Percentiles rank a stretch among this genome's conserved stretches.
Evolutionary conservation across 257 asterid species (phyloP).

Genomic region (Leptodermis oblonga): DNA sequence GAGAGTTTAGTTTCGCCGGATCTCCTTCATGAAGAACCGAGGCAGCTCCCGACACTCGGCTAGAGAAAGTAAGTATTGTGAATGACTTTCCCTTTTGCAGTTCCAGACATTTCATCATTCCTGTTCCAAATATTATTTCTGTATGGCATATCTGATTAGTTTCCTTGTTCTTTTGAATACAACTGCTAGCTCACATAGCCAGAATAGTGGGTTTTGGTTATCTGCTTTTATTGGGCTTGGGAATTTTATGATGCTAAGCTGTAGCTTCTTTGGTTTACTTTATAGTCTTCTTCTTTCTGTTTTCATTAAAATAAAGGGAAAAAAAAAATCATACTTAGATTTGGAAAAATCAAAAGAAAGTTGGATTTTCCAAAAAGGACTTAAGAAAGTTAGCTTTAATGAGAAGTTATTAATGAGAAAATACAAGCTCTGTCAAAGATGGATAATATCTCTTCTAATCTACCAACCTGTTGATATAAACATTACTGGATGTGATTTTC

Average conservation of each 20-base stretch:
- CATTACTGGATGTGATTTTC: too few relatives aligned
- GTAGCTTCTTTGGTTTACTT: background rate
- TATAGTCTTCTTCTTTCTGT: too few relatives aligned
- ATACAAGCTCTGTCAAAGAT: too few relatives aligned
- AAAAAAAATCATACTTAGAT: too few relatives aligned
- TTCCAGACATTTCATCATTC: background rate
- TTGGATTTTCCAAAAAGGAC: too few relatives aligned
- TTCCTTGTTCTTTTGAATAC: background rate
- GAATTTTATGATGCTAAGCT: background rate
- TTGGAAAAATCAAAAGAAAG: too few relatives aligned
- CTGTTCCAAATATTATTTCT: background rate
- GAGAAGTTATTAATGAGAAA: too few relatives aligned
- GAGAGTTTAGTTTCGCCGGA: conserved; percentile 41
- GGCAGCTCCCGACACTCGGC: background rate
- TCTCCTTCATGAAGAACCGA: background rate
- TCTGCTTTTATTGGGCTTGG: background rate
- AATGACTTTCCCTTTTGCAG: background rate
- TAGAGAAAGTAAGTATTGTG: background rate
- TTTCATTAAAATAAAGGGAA: background rate
- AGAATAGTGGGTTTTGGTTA: too few relatives aligned
- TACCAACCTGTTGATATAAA: too few relatives aligned
- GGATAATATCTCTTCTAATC: too few relatives aligned
- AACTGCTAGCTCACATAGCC: too few relatives aligned
- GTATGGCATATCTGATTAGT: background rate
- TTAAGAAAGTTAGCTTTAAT: too few relatives aligned